These are phyloP conservation scores for Cicer chorassanicum DNA, from an alignment of 306 rosid species.

Conservation along the genomic window DNA sequence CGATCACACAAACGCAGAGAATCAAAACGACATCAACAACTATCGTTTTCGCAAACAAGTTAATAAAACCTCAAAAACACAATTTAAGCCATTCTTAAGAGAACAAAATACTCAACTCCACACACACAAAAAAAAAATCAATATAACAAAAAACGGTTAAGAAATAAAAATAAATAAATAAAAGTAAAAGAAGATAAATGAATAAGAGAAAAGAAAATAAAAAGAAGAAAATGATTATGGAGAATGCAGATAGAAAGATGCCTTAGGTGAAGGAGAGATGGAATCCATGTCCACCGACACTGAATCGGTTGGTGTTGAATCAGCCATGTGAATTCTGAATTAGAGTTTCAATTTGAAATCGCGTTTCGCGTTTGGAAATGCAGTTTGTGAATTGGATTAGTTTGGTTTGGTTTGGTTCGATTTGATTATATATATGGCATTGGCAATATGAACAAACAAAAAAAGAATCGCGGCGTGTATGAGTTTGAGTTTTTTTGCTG, in stretches of 20 bases:
- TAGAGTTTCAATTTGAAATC: not conserved
- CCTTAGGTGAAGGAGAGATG: conserved; percentile 74
- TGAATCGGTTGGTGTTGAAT: conserved; percentile 67
- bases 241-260: conserved; percentile 30
- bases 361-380: conserved; percentile 31
- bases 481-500: not conserved
- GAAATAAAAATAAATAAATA: not conserved
- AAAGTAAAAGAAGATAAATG: conserved; percentile 24
- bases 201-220: not conserved
- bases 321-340: conserved; percentile 26
- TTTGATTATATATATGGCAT: not conserved
- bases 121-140: not conserved
- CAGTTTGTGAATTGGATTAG: conserved; percentile 1
- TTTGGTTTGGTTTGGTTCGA: not conserved
- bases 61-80: not conserved
- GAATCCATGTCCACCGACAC: conserved; percentile 89
- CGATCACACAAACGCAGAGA: conserved; percentile 6
- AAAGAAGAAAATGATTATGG: not conserved
- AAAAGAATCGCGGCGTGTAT: conserved; percentile 1
- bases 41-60: not conserved
- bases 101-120: conserved; percentile 10
- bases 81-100: conserved; percentile 6
- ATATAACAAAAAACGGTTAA: conserved; percentile 3
- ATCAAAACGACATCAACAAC: conserved; percentile 8
- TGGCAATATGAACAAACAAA: not conserved